A percentile compares a stretch with the other conserved stretches of the same genome.
Conservation (phyloP, 139 green algal species). For the Desmodesmus armatus region DNA sequence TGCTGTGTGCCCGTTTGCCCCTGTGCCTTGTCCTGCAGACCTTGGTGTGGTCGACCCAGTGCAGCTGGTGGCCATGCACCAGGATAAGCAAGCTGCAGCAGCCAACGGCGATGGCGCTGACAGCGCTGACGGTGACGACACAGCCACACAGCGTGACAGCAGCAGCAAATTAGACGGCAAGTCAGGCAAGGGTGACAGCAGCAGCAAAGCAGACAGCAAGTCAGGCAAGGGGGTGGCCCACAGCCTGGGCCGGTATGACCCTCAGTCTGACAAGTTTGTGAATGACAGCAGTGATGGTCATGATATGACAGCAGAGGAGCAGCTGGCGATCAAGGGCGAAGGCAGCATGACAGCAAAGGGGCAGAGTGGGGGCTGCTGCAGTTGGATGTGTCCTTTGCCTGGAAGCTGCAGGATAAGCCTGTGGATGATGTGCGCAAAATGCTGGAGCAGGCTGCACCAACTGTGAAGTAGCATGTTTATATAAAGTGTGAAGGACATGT, state of each 20-base stretch:
- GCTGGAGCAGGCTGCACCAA: not conserved
- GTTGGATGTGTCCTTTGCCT: slow-evolving; percentile 19
- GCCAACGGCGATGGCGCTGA: not conserved
- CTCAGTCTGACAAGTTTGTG: not conserved
- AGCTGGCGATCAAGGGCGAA: not conserved
- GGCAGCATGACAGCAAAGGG: not conserved
- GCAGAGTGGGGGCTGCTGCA: slow-evolving; percentile 7
- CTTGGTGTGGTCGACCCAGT: not conserved
- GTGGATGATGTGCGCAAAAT: not conserved
- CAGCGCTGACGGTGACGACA: not conserved
- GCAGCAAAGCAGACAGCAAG: not conserved
- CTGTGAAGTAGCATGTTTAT: not conserved
- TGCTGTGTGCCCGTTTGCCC: not conserved
- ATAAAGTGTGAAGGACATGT: too few relatives aligned
- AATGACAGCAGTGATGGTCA: not conserved
- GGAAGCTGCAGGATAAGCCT: slow-evolving; percentile 14
- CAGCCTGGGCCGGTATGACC: not conserved
- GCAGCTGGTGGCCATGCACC: not conserved
- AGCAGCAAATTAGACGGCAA: not conserved
- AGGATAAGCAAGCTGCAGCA: not conserved
- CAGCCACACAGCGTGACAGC: not conserved
- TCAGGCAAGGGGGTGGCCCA: not conserved
- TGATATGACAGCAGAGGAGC: not conserved
- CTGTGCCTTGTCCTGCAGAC: not conserved
- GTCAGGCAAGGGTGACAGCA: not conserved